Conservation (phyloP, 2,329 filamentous ascomycete species). For the Talaromyces sp. region DNA sequence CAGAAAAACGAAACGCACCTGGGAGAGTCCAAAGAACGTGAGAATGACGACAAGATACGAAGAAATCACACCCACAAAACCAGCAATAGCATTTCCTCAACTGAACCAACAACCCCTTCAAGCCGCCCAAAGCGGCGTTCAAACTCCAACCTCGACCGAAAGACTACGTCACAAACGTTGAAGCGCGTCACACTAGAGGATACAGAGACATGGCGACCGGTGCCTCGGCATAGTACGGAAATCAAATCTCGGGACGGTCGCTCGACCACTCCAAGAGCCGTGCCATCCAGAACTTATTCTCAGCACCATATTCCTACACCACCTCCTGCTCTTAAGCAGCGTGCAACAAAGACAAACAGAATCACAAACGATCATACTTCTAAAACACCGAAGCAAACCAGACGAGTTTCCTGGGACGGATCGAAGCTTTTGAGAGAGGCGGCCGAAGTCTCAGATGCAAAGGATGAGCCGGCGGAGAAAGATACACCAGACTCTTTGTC, state of each 20-base stretch:
- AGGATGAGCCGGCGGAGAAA: constrained; percentile 9
- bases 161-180: constrained; percentile 37
- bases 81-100: constrained; percentile 5
- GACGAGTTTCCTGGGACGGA: constrained; percentile 40
- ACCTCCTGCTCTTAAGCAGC: constrained; percentile 39
- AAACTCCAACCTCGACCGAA: constrained; percentile 37
- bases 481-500: constrained; percentile 22
- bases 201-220: constrained; percentile 36
- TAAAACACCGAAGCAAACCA: constrained; percentile 22
- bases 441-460: constrained; percentile 18
- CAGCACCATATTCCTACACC: constrained; percentile 33
- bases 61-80: constrained; percentile 11
- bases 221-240: constrained; percentile 31
- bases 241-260: constrained; percentile 32
- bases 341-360: constrained; percentile 37
- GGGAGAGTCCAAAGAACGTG: neutral
- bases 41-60: neutral
- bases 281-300: constrained; percentile 10
- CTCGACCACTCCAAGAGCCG: constrained; percentile 29
- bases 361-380: constrained; percentile 24
- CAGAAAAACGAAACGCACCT: constrained; percentile 7
- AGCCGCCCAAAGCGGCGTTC: constrained; percentile 26
- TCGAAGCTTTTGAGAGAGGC: constrained; percentile 34
- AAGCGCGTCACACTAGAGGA: constrained; percentile 41
- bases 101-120: constrained; percentile 31